phyloP scores from a whole-genome alignment of 768 basidiomycete genomes.

The Leccinum fibrillosum region DNA sequence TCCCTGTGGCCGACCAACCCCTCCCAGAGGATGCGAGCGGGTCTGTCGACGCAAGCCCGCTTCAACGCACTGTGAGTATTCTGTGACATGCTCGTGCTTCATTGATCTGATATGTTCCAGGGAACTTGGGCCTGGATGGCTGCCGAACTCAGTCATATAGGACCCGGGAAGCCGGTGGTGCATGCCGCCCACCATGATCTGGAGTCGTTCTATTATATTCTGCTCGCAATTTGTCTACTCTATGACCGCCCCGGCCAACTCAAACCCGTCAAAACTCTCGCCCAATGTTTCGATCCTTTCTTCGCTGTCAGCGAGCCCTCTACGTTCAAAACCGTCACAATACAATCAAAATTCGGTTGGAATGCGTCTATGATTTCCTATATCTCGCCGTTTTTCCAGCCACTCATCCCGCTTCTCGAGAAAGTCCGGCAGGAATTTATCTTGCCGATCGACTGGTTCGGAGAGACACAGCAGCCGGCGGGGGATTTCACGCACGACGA shows the following conservation, averaged over 20 bases:
- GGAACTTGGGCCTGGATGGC: constrained; percentile 8
- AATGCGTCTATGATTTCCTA: not conserved
- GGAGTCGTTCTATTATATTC: constrained; percentile 11
- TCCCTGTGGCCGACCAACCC: not conserved
- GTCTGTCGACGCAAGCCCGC: not conserved
- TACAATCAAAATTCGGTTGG: constrained; percentile 4
- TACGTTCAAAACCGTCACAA: not conserved
- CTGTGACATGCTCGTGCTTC: not conserved
- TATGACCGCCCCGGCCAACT: not conserved
- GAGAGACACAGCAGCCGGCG: not conserved
- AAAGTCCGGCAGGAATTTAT: not conserved
- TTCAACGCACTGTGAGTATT: not conserved
- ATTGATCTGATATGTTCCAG: not conserved
- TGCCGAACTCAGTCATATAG: not conserved
- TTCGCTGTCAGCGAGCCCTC: not conserved
- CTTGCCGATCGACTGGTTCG: not conserved
- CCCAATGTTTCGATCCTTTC: constrained; percentile 1
- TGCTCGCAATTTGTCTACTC: not conserved
- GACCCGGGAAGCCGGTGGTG: not conserved
- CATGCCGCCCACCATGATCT: constrained; percentile 5
- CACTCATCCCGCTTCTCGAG: not conserved
- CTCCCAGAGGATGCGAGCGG: not conserved
- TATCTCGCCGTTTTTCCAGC: constrained; percentile 5
- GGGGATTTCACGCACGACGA: not conserved
- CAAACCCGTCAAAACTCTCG: too few relatives aligned